Evolutionary conservation across 495 filamentous ascomycete genomes (phyloP), one percentile per base, ranked within the genome.

Genomic region (Xylaria flabelliformis): DNA sequence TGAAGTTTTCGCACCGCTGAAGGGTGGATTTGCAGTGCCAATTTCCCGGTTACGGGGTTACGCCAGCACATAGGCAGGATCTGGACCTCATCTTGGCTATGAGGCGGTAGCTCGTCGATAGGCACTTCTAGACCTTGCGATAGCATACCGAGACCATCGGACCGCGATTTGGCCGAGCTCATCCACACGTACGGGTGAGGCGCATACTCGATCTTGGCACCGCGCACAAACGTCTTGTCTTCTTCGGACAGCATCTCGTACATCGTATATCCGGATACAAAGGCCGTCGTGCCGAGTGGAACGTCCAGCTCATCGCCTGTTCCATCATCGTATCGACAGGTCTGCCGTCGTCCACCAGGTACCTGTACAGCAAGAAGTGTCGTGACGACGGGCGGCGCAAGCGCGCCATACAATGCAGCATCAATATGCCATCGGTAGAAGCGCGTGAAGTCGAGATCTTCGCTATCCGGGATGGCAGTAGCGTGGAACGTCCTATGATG

Each of bases 401-500:
- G 56, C 21, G 92, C 83, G 15, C 87, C 91, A 76, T 94, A 94
- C 4, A 93, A 82, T 8, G 91, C 91, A 12, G 91, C 91, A 77
- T 94, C 91, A 68, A 94, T 93, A 75, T 94, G 91, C 91, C 91
- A 94, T 44, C 91, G 84, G 79, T 91, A 93, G 80, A 93, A 94
- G 32, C 91, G 88, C 6, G 91, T 93, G 78, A 85, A 88, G 55
- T 87, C 85, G 32, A 90, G 83, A 73, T 93, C 91, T 59, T 92
- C 88, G 4, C 86, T 84, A 21, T 83, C 85, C 13, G 90, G 86
- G 73, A 94, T 88, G 51, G 84, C 75, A 48, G 88, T 85, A 56
- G 89, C 87, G 78, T 93, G 91, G 78, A 94, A 94, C 21, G 88
- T 92, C 67, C 85, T 86, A 83, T 94, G 91, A 75, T 94, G 91